These are phyloP conservation scores for Claviceps sp. DNA, from an alignment of 2,329 filamentous ascomycete species.

Conservation along the genomic window DNA sequence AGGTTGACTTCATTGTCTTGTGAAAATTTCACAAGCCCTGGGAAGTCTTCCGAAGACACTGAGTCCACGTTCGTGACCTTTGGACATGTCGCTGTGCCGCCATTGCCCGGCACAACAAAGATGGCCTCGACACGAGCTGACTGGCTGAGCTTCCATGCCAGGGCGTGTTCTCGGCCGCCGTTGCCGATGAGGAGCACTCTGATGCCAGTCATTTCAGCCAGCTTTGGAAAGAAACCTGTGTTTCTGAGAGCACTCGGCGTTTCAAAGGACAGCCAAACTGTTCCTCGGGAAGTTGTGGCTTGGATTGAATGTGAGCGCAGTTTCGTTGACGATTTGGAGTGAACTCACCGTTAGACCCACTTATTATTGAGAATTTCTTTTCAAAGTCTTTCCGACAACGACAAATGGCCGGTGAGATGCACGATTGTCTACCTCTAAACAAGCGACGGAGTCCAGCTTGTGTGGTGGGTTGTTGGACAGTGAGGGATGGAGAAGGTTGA, in stretches of 20 bases:
- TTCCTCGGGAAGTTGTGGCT: neutral
- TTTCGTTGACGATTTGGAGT: neutral
- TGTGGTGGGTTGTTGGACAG: neutral
- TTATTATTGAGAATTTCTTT: neutral
- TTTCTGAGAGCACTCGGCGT: neutral
- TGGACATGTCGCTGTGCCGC: slow-evolving; percentile 59
- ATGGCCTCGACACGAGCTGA: slow-evolving; percentile 69
- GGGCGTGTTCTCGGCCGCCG: slow-evolving; percentile 85
- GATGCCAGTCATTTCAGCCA: slow-evolving; percentile 27
- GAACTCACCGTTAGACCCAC: neutral
- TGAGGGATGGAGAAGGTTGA: neutral
- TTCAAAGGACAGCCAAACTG: neutral
- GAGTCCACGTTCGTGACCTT: slow-evolving; percentile 61
- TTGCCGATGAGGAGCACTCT: slow-evolving; percentile 81
- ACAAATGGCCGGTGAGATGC: neutral
- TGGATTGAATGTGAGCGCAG: neutral
- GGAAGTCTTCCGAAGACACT: slow-evolving; percentile 65
- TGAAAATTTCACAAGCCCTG: slow-evolving; percentile 62
- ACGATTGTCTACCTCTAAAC: neutral
- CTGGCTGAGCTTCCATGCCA: slow-evolving; percentile 87
- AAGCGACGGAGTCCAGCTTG: neutral
- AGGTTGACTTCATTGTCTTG: slow-evolving; percentile 62
- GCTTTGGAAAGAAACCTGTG: neutral
- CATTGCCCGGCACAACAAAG: slow-evolving; percentile 63
- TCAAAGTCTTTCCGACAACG: neutral